A percentile compares a stretch with the other conserved stretches of the same genome.
phyloP scores from a whole-genome alignment of 106 monocot genomes.

The Triglochin maritima region DNA sequence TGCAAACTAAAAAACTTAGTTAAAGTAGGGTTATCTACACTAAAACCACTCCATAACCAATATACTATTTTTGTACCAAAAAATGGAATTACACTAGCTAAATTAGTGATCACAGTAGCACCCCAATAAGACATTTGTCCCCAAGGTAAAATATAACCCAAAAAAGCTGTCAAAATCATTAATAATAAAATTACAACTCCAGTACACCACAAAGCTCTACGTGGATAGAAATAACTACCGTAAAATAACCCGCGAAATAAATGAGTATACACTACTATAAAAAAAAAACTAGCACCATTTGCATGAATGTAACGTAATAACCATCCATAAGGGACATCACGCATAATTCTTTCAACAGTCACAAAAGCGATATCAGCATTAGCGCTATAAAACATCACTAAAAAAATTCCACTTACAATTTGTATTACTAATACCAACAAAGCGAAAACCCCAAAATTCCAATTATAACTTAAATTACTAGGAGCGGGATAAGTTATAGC shows the following conservation, averaged over 20 bases:
- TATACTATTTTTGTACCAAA: background rate
- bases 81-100: background rate
- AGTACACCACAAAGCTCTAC: background rate
- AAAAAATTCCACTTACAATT: background rate
- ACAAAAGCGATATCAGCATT: background rate
- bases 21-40: too few species aligned
- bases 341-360: background rate
- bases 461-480: background rate
- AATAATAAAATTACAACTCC: background rate
- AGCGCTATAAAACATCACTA: background rate
- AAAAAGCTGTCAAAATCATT: constrained; percentile 4
- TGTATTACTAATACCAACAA: background rate
- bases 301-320: background rate
- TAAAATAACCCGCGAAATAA: constrained; percentile 1
- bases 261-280: background rate
- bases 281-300: constrained; percentile 1
- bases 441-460: background rate
- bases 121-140: background rate
- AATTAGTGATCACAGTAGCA: background rate
- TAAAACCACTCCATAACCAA: background rate
- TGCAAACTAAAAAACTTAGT: too few species aligned
- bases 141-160: constrained; percentile 5
- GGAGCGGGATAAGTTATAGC: background rate
- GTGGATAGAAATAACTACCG: background rate
- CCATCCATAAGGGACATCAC: background rate